Conservation (phyloP, 768 basidiomycete species). For the Leccinum variicolor region DNA sequence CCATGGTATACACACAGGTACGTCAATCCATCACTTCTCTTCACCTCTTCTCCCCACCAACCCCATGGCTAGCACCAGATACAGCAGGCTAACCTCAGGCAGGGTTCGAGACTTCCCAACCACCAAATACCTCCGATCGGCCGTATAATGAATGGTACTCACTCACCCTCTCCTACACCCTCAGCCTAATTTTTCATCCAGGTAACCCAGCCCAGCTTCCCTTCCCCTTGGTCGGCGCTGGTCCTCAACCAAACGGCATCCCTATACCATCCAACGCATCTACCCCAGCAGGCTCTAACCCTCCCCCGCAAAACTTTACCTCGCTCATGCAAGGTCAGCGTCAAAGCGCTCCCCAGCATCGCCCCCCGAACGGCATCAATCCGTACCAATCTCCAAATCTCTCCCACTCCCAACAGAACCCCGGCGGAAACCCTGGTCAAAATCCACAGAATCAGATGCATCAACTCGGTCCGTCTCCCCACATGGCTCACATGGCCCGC, state of each 20-base stretch:
- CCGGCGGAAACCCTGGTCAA: constrained; percentile 30
- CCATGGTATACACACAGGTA: constrained; percentile 68
- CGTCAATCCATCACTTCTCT: constrained; percentile 20
- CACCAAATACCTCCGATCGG: constrained; percentile 27
- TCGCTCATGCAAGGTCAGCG: constrained; percentile 35
- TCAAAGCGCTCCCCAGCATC: constrained; percentile 35
- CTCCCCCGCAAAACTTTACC: constrained; percentile 33
- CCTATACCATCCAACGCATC: constrained; percentile 29
- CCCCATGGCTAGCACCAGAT: constrained; percentile 34
- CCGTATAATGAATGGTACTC: constrained; percentile 35
- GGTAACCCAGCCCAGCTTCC: constrained; percentile 26
- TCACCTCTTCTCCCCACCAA: constrained; percentile 11
- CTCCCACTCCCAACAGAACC: constrained; percentile 55
- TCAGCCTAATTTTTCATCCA: constrained; percentile 5
- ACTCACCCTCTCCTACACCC: not conserved
- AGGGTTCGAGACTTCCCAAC: constrained; percentile 23
- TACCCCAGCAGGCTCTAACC: constrained; percentile 26
- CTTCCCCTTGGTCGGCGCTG: constrained; percentile 29
- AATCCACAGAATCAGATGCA: constrained; percentile 40
- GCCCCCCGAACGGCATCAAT: constrained; percentile 41
- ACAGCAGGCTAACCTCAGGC: constrained; percentile 32
- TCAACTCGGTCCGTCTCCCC: constrained; percentile 52
- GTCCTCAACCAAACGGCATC: constrained; percentile 45
- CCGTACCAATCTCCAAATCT: constrained; percentile 67
- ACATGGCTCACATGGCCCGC: constrained; percentile 42